Conservation (phyloP, 345 rosid genomes). For the Populus alba region DNA sequence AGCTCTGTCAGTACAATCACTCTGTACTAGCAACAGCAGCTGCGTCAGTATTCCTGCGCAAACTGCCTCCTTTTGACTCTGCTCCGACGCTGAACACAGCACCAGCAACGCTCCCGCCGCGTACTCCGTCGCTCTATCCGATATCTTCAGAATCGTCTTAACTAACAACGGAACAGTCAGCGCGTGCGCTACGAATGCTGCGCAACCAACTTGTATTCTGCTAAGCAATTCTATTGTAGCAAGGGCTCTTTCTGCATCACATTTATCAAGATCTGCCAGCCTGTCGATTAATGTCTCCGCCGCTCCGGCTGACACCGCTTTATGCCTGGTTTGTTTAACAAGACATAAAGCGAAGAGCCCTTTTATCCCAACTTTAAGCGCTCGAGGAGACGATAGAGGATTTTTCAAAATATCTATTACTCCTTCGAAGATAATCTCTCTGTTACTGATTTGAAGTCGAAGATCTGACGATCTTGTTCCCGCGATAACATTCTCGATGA, state of each 20-base stretch:
- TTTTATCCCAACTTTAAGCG: constrained; percentile 66
- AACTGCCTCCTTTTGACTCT: constrained; percentile 72
- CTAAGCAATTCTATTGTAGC: constrained; percentile 87
- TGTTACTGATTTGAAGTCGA: constrained; percentile 48
- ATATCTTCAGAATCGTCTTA: constrained; percentile 64
- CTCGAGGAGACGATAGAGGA: constrained; percentile 55
- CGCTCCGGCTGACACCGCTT: constrained; percentile 76
- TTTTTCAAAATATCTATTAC: constrained; percentile 59
- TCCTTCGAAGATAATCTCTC: constrained; percentile 65
- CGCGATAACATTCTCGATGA: constrained; percentile 69
- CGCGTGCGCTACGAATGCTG: constrained; percentile 64
- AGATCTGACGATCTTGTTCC: constrained; percentile 68
- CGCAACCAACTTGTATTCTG: constrained; percentile 66
- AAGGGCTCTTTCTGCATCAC: constrained; percentile 81
- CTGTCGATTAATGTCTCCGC: constrained; percentile 61
- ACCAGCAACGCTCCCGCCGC: constrained; percentile 86
- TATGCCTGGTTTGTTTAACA: constrained; percentile 72
- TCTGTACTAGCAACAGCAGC: constrained; percentile 78
- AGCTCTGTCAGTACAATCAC: constrained; percentile 94
- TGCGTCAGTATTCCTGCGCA: constrained; percentile 83
- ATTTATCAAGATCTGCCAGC: constrained; percentile 67
- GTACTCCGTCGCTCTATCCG: constrained; percentile 89
- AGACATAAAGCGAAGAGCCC: constrained; percentile 83
- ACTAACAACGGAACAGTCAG: constrained; percentile 80
- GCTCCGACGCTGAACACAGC: constrained; percentile 67